phyloP scores from a whole-genome alignment of 306 rosid genomes.

The Inga laurina region DNA sequence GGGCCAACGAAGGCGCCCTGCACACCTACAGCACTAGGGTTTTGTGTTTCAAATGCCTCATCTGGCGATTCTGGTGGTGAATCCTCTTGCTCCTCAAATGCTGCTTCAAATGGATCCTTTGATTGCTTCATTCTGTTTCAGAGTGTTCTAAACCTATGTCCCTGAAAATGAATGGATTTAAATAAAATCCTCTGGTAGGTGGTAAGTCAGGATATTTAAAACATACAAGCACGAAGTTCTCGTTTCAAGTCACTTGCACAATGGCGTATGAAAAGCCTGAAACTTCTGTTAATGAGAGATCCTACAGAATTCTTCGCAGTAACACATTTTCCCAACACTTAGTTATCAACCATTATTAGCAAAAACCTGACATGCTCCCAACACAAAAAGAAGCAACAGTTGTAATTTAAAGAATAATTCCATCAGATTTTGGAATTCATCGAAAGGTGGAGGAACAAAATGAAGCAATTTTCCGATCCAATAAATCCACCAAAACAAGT shows the following conservation, averaged over 20 bases:
- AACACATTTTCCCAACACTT: not conserved
- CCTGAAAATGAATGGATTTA: not conserved
- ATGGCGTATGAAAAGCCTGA: not conserved
- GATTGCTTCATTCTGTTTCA: conserved; percentile 64
- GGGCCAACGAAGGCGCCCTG: not conserved
- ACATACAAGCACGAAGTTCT: not conserved
- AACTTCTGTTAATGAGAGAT: not conserved
- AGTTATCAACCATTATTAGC: not conserved
- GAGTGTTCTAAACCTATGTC: not conserved
- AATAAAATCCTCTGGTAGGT: not conserved
- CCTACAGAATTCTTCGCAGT: not conserved
- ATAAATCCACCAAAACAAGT: not conserved
- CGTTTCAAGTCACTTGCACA: not conserved
- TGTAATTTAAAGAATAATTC: not conserved
- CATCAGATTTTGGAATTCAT: not conserved
- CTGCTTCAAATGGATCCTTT: conserved; percentile 98
- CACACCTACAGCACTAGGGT: conserved; percentile 29
- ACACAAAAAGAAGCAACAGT: not conserved
- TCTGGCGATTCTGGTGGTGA: conserved; percentile 62
- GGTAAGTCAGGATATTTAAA: not conserved
- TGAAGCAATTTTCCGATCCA: not conserved
- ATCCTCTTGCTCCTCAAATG: conserved; percentile 78
- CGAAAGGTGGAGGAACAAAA: not conserved
- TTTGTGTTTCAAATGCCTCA: conserved; percentile 27
- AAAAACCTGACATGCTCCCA: not conserved